Percentiles rank a stretch among this genome's conserved stretches.
Conservation (phyloP, 176 grass and related monocot species). For the Canna indica region DNA sequence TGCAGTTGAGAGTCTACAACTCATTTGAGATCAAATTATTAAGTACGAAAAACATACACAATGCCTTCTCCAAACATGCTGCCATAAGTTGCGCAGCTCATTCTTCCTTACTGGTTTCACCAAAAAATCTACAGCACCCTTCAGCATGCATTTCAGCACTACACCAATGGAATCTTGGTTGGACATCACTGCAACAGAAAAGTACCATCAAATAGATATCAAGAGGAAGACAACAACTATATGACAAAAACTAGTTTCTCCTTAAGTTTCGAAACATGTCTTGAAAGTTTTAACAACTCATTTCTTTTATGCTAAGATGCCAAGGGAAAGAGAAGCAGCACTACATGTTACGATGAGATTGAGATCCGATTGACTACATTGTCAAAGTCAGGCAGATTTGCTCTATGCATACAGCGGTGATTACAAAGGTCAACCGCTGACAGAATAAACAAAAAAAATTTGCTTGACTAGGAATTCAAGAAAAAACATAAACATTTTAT, state of each 20-base stretch:
- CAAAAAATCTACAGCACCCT: slow-evolving; percentile 85
- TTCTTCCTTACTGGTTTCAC: slow-evolving; percentile 95
- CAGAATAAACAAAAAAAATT: background rate
- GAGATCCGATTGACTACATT: background rate
- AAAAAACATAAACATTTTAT: too few species aligned
- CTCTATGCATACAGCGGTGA: background rate
- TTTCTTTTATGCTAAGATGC: background rate
- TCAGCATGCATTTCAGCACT: slow-evolving; percentile 94
- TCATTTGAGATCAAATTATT: background rate
- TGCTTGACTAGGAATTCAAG: background rate
- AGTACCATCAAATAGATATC: background rate
- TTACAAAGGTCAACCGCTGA: background rate
- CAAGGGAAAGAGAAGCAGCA: background rate
- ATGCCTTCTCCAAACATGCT: slow-evolving; percentile 97
- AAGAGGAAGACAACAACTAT: background rate
- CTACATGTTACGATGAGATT: background rate
- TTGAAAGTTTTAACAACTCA: background rate
- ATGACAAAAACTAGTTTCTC: background rate
- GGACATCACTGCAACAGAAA: slow-evolving; percentile 78
- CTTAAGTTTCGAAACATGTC: background rate
- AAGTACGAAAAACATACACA: slow-evolving; percentile 49
- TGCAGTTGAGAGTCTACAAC: background rate
- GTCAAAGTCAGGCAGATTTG: background rate
- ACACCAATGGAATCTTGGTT: slow-evolving; percentile 88
- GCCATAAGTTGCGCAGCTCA: slow-evolving; percentile 87